Conservation (phyloP, 1,284 basidiomycete species). For the Heterobasidion occidentale region DNA sequence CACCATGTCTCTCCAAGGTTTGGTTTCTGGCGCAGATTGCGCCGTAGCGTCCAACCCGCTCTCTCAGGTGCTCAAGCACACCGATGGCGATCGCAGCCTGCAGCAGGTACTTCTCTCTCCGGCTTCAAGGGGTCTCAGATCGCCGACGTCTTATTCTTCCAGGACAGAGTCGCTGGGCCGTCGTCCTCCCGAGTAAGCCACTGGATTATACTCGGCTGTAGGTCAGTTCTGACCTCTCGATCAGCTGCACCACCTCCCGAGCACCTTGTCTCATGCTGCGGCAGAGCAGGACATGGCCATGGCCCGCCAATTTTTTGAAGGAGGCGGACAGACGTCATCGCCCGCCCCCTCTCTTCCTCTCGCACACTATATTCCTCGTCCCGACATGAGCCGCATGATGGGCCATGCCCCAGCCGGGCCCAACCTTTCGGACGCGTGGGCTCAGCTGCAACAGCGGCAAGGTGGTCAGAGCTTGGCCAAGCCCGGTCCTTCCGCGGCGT, state of each 20-base stretch:
- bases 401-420: constrained; percentile 8
- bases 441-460: constrained; percentile 37
- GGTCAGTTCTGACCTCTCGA: not conserved
- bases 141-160: not conserved
- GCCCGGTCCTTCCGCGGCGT: constrained; percentile 14
- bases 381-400: constrained; percentile 6
- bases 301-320: constrained; percentile 73
- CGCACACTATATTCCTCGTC: constrained; percentile 23
- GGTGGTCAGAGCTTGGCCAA: constrained; percentile 9
- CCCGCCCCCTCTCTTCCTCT: constrained; percentile 20
- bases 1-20: constrained; percentile 67
- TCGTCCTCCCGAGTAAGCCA: constrained; percentile 57
- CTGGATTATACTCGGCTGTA: not conserved
- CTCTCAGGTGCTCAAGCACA: constrained; percentile 86
- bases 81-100: constrained; percentile 83
- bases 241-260: constrained; percentile 69
- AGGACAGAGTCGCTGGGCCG: constrained; percentile 70
- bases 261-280: constrained; percentile 35
- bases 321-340: constrained; percentile 25
- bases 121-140: not conserved
- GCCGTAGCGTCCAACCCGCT: constrained; percentile 82
- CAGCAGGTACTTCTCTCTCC: constrained; percentile 52
- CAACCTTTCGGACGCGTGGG: constrained; percentile 45
- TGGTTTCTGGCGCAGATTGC: constrained; percentile 91
- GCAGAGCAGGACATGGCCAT: constrained; percentile 63